phyloP scores from a whole-genome alignment of 441 rosid species.

The Manihot esculenta region DNA sequence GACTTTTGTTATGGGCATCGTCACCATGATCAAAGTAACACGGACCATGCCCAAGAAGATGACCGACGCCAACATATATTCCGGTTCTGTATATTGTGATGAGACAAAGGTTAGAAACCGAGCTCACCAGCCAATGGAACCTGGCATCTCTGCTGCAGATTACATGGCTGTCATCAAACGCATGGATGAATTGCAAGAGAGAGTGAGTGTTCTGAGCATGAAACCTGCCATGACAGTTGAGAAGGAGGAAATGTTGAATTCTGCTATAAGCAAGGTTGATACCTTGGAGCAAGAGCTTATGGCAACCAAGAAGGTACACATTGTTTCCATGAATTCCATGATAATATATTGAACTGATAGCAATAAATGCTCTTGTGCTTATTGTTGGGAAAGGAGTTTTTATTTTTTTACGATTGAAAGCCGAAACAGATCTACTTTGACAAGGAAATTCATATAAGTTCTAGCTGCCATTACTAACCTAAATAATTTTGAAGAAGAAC shows the following conservation, averaged over 20 bases:
- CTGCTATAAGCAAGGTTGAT: slow-evolving; percentile 59
- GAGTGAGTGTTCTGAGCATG: slow-evolving; percentile 40
- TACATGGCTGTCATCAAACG: slow-evolving; percentile 59
- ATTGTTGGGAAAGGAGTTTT: too few relatives aligned
- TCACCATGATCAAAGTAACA: slow-evolving; percentile 69
- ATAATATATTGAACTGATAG: too few relatives aligned
- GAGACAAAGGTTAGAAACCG: slow-evolving; percentile 32
- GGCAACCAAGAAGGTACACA: slow-evolving; percentile 70
- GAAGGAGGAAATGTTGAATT: slow-evolving; percentile 70
- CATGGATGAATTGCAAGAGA: slow-evolving; percentile 80
- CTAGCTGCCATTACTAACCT: too few relatives aligned
- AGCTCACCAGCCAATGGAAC: slow-evolving; percentile 25
- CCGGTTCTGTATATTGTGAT: slow-evolving; percentile 39
- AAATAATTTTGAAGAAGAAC: too few relatives aligned
- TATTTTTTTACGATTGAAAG: too few relatives aligned
- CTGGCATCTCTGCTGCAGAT: slow-evolving; percentile 46
- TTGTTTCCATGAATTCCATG: not conserved
- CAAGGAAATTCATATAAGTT: too few relatives aligned
- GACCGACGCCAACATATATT: slow-evolving; percentile 54
- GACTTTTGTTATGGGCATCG: slow-evolving; percentile 79
- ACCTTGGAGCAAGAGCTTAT: slow-evolving; percentile 73
- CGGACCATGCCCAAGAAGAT: slow-evolving; percentile 67
- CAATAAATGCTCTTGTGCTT: too few relatives aligned
- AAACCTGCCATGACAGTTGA: slow-evolving; percentile 64
- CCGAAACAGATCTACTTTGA: too few relatives aligned